Evolutionary conservation across 164 flowering plant genomes (phyloP).

Genomic region (Vitis rupestris): DNA sequence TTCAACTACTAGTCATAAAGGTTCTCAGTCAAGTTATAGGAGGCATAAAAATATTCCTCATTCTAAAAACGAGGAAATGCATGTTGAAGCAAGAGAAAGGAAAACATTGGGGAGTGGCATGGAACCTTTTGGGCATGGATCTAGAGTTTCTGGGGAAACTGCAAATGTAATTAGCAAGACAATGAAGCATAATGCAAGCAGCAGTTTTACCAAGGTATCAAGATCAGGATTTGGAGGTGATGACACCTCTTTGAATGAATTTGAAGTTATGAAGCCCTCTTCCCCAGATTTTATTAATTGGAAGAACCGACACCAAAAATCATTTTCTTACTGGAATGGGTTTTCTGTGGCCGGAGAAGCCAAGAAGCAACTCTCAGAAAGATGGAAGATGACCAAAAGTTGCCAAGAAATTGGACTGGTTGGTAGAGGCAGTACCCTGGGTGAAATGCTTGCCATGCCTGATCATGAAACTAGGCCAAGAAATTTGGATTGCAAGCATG

Average conservation of each 20-base stretch:
- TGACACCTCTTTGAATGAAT: background rate
- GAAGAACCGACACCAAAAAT: background rate
- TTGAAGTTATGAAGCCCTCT: background rate
- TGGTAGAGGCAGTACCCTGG: conserved; percentile 15
- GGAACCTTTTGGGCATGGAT: conserved; percentile 3
- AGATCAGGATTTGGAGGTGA: background rate
- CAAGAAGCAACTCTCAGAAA: conserved; percentile 13
- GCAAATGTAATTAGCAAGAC: background rate
- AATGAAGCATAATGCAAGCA: background rate
- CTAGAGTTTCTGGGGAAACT: conserved; percentile 9
- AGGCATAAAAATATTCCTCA: conserved; percentile 6
- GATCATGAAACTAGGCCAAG: conserved; percentile 1
- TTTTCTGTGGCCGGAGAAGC: conserved; percentile 8
- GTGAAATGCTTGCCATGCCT: conserved; percentile 27
- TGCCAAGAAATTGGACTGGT: conserved; percentile 18
- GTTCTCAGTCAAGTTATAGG: conserved; percentile 4
- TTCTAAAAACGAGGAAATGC: background rate
- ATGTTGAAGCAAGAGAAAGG: conserved; percentile 8
- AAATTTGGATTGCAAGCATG: conserved; percentile 10
- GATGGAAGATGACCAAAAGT: conserved; percentile 19
- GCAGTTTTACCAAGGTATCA: background rate
- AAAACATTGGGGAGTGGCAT: conserved; percentile 3
- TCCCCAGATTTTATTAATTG: background rate
- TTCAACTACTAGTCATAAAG: conserved; percentile 4
- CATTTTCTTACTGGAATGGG: conserved; percentile 2